phyloP scores from a whole-genome alignment of 306 rosid genomes.

The Rosa chinensis region DNA sequence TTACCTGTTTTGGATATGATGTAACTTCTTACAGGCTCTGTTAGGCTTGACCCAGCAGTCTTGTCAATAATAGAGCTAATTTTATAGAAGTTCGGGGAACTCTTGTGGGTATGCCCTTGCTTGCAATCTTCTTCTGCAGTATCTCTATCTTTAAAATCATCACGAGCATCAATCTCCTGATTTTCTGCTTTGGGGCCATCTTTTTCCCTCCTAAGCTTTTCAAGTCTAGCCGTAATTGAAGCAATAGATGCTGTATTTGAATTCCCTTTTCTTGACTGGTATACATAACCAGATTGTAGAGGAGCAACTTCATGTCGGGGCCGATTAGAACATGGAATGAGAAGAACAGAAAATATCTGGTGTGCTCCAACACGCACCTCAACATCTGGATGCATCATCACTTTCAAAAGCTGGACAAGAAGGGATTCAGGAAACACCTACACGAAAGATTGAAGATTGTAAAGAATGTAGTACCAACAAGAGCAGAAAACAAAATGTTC shows the following conservation, averaged over 20 bases:
- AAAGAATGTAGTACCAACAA: background rate
- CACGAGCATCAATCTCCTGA: constrained; percentile 35
- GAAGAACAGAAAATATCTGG: constrained; percentile 80
- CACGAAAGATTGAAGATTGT: constrained; percentile 18
- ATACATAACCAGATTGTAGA: constrained; percentile 49
- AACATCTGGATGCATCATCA: constrained; percentile 77
- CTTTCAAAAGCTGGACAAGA: constrained; percentile 82
- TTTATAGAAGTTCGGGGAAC: constrained; percentile 66
- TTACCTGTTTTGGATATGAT: constrained; percentile 12
- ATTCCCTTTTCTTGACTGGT: constrained; percentile 59
- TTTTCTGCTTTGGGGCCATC: constrained; percentile 51
- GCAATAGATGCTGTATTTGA: constrained; percentile 73
- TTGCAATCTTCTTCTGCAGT: constrained; percentile 58
- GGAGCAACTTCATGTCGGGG: constrained; percentile 49
- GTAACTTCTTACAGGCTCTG: constrained; percentile 52
- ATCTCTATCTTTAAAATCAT: constrained; percentile 53
- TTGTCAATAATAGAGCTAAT: constrained; percentile 66
- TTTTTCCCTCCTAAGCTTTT: constrained; percentile 79
- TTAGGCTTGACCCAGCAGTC: constrained; percentile 54
- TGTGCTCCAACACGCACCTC: constrained; percentile 94
- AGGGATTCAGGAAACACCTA: constrained; percentile 93
- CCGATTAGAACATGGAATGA: constrained; percentile 63
- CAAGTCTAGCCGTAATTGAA: constrained; percentile 87
- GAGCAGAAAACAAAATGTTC: background rate
- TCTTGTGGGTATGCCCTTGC: constrained; percentile 56